These are phyloP conservation scores for Thalassiosira exigua DNA, from an alignment of 352 stramenopile genomes.

Conservation along the genomic window DNA sequence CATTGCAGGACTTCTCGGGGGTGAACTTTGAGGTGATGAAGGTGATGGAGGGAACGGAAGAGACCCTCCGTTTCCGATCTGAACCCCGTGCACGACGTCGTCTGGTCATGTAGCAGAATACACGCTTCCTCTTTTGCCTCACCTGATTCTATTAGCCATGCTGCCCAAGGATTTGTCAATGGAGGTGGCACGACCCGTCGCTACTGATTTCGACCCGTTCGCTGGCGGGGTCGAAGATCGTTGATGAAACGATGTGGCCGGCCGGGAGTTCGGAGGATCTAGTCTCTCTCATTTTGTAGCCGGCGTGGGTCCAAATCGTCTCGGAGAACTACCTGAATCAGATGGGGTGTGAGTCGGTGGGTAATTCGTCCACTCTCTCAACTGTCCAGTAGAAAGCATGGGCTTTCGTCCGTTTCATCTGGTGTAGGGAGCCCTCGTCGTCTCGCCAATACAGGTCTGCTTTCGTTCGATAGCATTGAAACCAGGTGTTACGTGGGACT, in stretches of 20 bases:
- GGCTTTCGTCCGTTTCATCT: background rate
- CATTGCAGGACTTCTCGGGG: constrained; percentile 11
- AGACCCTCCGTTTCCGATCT: constrained; percentile 17
- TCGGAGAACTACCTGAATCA: background rate
- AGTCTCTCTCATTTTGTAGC: background rate
- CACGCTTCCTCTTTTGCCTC: background rate
- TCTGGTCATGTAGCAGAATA: background rate
- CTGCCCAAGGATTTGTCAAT: constrained; percentile 6
- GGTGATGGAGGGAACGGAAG: constrained; percentile 5
- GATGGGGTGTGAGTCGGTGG: background rate
- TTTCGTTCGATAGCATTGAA: background rate
- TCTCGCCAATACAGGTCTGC: background rate
- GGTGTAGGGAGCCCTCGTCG: background rate
- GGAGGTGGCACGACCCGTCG: no score
- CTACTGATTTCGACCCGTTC: background rate
- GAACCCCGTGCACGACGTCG: no score
- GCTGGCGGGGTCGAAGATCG: background rate
- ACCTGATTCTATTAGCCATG: constrained; percentile 8
- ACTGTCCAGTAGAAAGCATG: background rate
- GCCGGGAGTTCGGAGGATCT: background rate
- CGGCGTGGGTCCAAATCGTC: background rate
- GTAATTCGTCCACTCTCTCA: background rate
- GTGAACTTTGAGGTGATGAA: background rate
- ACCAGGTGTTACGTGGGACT: constrained; percentile 1
- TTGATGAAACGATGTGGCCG: background rate